These are phyloP conservation scores for Apiospora arundinis DNA, from an alignment of 2,329 filamentous ascomycete species.

Conservation along the genomic window DNA sequence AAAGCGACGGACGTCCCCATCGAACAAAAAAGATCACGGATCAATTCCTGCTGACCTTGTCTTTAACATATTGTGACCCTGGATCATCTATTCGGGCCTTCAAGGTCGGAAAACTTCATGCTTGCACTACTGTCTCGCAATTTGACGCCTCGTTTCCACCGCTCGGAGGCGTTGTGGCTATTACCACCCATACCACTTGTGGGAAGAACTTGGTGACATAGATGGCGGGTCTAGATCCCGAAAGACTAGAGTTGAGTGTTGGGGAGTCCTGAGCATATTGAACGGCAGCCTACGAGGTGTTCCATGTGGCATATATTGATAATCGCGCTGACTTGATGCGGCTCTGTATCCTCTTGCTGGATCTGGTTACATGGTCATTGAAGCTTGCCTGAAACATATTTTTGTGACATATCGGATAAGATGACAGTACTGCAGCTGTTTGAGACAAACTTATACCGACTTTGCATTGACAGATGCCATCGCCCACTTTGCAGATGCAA, in stretches of 20 bases:
- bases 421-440: not conserved
- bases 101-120: not conserved
- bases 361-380: not conserved
- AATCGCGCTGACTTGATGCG: not conserved
- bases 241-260: not conserved
- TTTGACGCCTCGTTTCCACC: not conserved
- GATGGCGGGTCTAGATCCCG: not conserved
- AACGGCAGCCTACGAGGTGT: not conserved
- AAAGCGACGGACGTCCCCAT: not conserved
- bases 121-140: slow-evolving; percentile 4
- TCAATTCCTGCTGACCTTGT: not conserved
- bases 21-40: not conserved
- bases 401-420: not conserved
- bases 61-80: not conserved
- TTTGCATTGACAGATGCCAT: slow-evolving; percentile 15
- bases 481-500: not conserved
- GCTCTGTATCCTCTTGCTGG: not conserved
- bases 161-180: not conserved
- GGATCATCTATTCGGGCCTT: slow-evolving; percentile 3
- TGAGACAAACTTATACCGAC: slow-evolving; percentile 4
- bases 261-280: not conserved
- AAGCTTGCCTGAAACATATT: not conserved
- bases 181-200: not conserved
- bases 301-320: not conserved
- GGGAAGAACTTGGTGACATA: not conserved